Conservation (phyloP, 2,329 filamentous ascomycete species). For the Cladosporium sp. region DNA sequence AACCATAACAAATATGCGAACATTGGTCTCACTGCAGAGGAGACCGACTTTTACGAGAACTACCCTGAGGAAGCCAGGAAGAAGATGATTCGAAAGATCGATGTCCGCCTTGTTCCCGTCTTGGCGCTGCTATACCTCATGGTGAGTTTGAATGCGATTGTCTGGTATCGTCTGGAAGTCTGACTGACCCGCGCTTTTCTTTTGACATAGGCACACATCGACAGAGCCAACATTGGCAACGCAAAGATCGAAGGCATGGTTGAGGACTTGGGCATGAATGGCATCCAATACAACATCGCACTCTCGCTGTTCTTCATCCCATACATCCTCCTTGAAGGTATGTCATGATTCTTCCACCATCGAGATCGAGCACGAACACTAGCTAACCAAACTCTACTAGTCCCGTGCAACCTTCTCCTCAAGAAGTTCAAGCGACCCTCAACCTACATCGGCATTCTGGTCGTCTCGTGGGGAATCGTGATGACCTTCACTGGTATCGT, state of each 20-base stretch:
- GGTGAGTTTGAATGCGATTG: neutral
- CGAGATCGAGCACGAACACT: constrained; percentile 34
- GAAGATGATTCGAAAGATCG: constrained; percentile 50
- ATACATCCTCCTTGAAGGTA: constrained; percentile 41
- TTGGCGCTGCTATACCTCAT: constrained; percentile 34
- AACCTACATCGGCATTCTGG: constrained; percentile 29
- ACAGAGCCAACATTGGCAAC: constrained; percentile 45
- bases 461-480: constrained; percentile 31
- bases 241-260: constrained; percentile 36
- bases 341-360: neutral
- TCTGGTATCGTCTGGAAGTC: neutral
- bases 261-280: constrained; percentile 22
- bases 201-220: constrained; percentile 41
- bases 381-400: constrained; percentile 17
- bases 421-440: constrained; percentile 32
- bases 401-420: constrained; percentile 35
- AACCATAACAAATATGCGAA: constrained; percentile 26
- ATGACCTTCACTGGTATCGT: constrained; percentile 33
- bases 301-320: constrained; percentile 36
- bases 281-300: constrained; percentile 39
- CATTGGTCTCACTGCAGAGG: constrained; percentile 26
- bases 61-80: constrained; percentile 23
- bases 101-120: constrained; percentile 51
- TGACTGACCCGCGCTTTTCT: neutral
- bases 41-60: constrained; percentile 27